phyloP scores from a whole-genome alignment of 1,284 basidiomycete genomes.

The Mycosarcoma maydis region DNA sequence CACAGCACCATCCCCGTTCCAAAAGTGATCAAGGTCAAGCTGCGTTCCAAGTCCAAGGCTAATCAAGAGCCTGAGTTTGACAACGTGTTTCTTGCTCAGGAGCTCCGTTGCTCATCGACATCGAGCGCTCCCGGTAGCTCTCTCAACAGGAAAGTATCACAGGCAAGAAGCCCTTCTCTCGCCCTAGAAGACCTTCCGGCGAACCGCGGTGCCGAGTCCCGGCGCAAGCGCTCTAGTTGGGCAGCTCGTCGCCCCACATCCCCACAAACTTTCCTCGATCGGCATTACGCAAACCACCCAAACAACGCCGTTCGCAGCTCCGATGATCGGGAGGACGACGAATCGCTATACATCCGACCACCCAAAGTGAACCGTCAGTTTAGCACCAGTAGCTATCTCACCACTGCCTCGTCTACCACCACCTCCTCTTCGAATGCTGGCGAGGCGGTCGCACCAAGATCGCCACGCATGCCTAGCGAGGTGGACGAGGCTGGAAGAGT shows the following conservation, averaged over 20 bases:
- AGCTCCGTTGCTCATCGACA: constrained; percentile 43
- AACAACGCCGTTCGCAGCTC: constrained; percentile 4
- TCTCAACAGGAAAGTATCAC: neutral
- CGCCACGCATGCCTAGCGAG: constrained; percentile 19
- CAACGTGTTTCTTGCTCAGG: constrained; percentile 64
- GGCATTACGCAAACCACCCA: neutral
- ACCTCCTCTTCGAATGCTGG: constrained; percentile 7
- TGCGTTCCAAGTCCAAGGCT: constrained; percentile 40
- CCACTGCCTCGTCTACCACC: constrained; percentile 7
- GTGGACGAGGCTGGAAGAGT: constrained; percentile 1
- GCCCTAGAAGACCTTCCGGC: constrained; percentile 6
- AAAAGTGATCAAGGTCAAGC: constrained; percentile 26
- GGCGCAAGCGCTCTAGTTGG: constrained; percentile 13
- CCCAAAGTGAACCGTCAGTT: constrained; percentile 18
- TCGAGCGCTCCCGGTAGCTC: neutral
- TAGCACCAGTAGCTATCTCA: constrained; percentile 19
- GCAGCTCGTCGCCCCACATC: constrained; percentile 15
- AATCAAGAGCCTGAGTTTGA: constrained; percentile 50
- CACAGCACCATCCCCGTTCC: constrained; percentile 14
- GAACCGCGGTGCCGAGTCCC: constrained; percentile 8
- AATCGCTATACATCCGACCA: neutral
- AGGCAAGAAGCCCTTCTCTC: constrained; percentile 6
- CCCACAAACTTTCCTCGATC: constrained; percentile 5
- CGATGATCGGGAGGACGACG: neutral
- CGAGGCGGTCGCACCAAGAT: constrained; percentile 8